Percentiles rank a stretch among this genome's conserved stretches.
Conservation (phyloP, 1,139 yeast species). For the Pichia sp. region DNA sequence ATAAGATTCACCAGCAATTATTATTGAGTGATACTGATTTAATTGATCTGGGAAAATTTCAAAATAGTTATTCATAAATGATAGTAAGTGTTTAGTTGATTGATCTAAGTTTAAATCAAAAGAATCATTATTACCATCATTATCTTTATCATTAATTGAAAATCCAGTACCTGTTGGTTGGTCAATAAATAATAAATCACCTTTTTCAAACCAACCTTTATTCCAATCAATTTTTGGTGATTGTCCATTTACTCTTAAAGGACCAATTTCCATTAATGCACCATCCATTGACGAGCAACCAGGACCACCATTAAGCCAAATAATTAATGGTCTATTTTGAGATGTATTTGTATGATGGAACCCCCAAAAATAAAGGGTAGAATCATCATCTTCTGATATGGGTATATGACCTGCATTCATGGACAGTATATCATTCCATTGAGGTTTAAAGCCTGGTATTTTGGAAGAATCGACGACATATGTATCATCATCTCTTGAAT, state of each 20-base stretch:
- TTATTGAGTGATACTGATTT: constrained; percentile 56
- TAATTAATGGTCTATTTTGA: constrained; percentile 34
- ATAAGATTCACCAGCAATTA: constrained; percentile 89
- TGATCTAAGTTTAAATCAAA: constrained; percentile 55
- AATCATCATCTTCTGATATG: constrained; percentile 44
- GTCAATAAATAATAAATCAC: constrained; percentile 79
- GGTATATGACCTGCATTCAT: constrained; percentile 74
- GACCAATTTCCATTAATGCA: constrained; percentile 89
- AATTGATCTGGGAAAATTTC: constrained; percentile 58
- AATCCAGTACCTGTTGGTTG: constrained; percentile 96
- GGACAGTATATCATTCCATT: constrained; percentile 29
- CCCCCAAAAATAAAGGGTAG: constrained; percentile 80
- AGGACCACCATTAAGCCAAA: constrained; percentile 97
- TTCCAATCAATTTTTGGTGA: constrained; percentile 36
- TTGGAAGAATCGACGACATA: constrained; percentile 4
- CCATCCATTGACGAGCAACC: constrained; percentile 99
- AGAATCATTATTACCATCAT: neutral
- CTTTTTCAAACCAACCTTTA: constrained; percentile 78
- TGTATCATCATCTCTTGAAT: neutral
- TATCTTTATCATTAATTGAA: constrained; percentile 44
- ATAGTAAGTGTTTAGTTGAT: constrained; percentile 54
- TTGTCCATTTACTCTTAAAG: constrained; percentile 49
- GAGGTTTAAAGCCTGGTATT: constrained; percentile 7
- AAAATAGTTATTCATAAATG: constrained; percentile 62
- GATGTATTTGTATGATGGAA: constrained; percentile 26